phyloP scores from a whole-genome alignment of 2,329 filamentous ascomycete species.

The Fusarium decemcellulare region DNA sequence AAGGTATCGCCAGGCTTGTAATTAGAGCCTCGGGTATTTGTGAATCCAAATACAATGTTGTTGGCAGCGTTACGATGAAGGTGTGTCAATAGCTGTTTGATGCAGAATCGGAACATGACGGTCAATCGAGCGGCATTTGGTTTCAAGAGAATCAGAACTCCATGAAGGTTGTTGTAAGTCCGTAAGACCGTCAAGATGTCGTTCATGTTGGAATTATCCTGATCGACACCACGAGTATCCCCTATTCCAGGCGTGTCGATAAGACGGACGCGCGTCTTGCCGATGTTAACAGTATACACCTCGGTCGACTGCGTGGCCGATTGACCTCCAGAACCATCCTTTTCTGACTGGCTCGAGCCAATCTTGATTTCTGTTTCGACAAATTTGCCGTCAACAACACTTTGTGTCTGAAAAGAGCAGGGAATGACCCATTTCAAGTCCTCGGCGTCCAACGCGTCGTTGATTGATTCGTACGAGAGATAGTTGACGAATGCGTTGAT shows the following conservation, averaged over 20 bases:
- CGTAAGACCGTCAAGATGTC: constrained; percentile 19
- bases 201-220: constrained; percentile 29
- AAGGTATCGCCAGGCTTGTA: constrained; percentile 22
- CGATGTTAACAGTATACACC: constrained; percentile 8
- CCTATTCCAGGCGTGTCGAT: constrained; percentile 35
- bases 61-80: constrained; percentile 27
- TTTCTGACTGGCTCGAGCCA: constrained; percentile 25
- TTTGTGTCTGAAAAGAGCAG: constrained; percentile 5
- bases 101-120: constrained; percentile 23
- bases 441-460: constrained; percentile 26
- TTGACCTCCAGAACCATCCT: constrained; percentile 17
- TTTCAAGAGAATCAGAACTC: constrained; percentile 32
- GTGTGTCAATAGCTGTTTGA: constrained; percentile 20
- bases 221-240: constrained; percentile 24
- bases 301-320: constrained; percentile 28
- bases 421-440: neutral
- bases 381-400: neutral
- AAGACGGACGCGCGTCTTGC: constrained; percentile 1
- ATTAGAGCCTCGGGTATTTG: constrained; percentile 19
- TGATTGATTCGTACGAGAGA: constrained; percentile 53
- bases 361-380: constrained; percentile 17
- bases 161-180: constrained; percentile 29
- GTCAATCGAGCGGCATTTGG: constrained; percentile 22
- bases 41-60: constrained; percentile 38
- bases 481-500: constrained; percentile 66